phyloP scores from a whole-genome alignment of 164 flowering plant genomes.

The Echeveria elegans region DNA sequence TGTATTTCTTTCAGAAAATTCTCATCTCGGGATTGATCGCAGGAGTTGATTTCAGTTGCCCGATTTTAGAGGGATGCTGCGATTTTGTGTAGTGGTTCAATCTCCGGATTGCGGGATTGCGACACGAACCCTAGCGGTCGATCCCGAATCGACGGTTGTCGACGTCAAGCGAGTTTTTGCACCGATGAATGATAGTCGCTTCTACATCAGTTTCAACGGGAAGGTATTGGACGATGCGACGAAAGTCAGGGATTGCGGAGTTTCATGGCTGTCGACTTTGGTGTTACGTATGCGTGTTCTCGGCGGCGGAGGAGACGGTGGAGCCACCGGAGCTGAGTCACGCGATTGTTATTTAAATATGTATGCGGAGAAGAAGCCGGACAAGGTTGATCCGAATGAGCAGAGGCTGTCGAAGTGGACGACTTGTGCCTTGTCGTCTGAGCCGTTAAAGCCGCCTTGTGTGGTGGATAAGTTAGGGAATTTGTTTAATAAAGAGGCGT shows the following conservation, averaged over 20 bases:
- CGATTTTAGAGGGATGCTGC: no score
- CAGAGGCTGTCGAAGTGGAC: conserved; percentile 67
- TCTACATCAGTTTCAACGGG: conserved; percentile 52
- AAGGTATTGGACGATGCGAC: conserved; percentile 37
- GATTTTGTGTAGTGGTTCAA: conserved; percentile 17
- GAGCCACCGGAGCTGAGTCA: conserved; percentile 93
- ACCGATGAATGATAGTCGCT: conserved; percentile 7
- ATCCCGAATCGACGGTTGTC: conserved; percentile 26
- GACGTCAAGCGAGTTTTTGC: conserved; percentile 33
- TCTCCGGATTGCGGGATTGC: conserved; percentile 33
- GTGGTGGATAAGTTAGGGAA: no score
- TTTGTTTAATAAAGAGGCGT: no score
- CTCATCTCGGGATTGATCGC: neutral
- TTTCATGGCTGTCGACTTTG: conserved; percentile 41
- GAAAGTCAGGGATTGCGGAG: conserved; percentile 33
- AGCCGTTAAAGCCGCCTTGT: no score
- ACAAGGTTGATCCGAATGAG: conserved; percentile 90
- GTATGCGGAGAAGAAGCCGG: conserved; percentile 88
- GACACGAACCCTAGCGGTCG: conserved; percentile 29
- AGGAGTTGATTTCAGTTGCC: no score
- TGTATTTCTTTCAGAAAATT: neutral
- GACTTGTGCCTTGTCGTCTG: conserved; percentile 64
- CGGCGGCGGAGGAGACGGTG: conserved; percentile 97
- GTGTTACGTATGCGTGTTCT: conserved; percentile 28
- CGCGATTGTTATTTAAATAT: conserved; percentile 93